phyloP scores from a whole-genome alignment of 106 monocot genomes.

The Allium fistulosum region DNA sequence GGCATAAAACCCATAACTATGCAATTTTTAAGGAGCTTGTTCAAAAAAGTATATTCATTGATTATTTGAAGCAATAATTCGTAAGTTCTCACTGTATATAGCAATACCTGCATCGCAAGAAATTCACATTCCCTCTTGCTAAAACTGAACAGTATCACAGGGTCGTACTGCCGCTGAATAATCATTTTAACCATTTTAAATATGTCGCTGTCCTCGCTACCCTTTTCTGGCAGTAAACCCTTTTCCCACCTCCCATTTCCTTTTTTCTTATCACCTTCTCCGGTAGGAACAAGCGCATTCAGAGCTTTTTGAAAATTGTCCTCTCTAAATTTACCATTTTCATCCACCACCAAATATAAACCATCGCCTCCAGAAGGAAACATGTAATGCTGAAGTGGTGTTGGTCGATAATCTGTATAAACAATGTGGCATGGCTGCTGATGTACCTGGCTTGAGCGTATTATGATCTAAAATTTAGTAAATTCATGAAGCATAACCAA shows the following conservation, averaged over 20 bases:
- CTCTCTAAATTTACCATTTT: constrained; percentile 88
- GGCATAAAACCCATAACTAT: no score
- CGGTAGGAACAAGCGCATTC: constrained; percentile 71
- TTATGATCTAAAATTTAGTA: neutral
- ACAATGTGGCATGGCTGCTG: constrained; percentile 95
- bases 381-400: constrained; percentile 92
- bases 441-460: constrained; percentile 58
- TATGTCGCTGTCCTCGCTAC: constrained; percentile 82
- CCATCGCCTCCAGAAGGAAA: constrained; percentile 94
- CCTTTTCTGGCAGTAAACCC: constrained; percentile 37
- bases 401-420: constrained; percentile 95
- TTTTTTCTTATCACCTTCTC: constrained; percentile 53
- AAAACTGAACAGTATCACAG: constrained; percentile 92
- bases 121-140: constrained; percentile 97
- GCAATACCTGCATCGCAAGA: constrained; percentile 91
- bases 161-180: constrained; percentile 87
- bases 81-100: neutral
- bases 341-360: constrained; percentile 86
- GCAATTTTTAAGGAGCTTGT: no score
- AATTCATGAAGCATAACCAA: neutral
- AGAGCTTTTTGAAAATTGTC: constrained; percentile 90
- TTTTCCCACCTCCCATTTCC: constrained; percentile 73
- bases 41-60: no score
- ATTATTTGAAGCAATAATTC: no score
- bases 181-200: constrained; percentile 99